Percentiles rank a stretch among this genome's conserved stretches.
Conservation (phyloP, 371 early-diverging fungal species). For the Mortierella sp. region DNA sequence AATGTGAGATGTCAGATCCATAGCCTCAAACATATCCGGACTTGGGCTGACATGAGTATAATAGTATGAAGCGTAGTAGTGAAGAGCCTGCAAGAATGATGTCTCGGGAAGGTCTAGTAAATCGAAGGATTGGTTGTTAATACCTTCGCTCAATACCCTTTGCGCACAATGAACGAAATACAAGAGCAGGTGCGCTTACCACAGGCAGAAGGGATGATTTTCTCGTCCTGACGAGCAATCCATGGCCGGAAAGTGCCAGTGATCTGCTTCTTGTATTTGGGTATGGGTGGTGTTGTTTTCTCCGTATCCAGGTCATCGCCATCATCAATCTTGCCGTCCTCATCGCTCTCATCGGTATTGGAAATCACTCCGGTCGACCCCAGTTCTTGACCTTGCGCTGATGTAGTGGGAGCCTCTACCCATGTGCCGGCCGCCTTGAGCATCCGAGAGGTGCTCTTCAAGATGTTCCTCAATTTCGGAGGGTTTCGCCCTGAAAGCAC, state of each 20-base stretch:
- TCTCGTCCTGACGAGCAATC: conserved; percentile 22
- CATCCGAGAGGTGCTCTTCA: background rate
- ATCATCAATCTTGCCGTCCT: background rate
- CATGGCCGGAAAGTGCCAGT: conserved; percentile 37
- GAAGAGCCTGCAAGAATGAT: conserved; percentile 32
- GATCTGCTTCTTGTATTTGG: conserved; percentile 23
- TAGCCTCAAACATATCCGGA: conserved; percentile 42
- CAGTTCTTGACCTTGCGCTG: background rate
- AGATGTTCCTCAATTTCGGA: background rate
- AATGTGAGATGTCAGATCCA: conserved; percentile 49
- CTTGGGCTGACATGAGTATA: conserved; percentile 38
- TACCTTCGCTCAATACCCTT: background rate
- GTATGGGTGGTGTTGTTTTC: background rate
- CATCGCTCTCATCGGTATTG: background rate
- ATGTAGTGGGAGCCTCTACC: background rate
- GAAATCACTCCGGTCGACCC: background rate
- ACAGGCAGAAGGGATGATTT: conserved; percentile 29
- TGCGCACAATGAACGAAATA: background rate
- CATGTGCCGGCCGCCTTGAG: background rate
- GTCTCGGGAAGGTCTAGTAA: conserved; percentile 37
- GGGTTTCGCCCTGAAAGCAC: background rate
- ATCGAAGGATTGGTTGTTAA: background rate
- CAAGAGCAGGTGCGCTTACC: conserved; percentile 23
- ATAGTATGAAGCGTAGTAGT: conserved; percentile 44
- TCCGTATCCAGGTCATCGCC: background rate